These are phyloP conservation scores for Artomyces pyxidatus DNA, from an alignment of 768 basidiomycete genomes.

Conservation along the genomic window DNA sequence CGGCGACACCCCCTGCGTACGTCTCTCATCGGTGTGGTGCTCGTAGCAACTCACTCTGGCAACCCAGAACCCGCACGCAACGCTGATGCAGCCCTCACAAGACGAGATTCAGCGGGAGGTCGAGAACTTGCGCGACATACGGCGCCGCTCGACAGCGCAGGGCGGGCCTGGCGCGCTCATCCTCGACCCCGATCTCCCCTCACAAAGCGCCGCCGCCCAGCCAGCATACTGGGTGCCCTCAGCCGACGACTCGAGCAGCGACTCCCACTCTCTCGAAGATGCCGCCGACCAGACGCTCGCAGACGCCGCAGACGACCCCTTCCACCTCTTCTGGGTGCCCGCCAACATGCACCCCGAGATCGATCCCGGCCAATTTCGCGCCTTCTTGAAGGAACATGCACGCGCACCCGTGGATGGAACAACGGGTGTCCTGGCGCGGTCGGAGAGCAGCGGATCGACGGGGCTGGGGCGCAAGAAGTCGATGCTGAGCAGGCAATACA, in stretches of 20 bases:
- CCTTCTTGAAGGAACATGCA: slow-evolving; percentile 91
- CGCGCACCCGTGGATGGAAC: slow-evolving; percentile 43
- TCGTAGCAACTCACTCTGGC: no score
- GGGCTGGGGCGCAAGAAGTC: slow-evolving; percentile 78
- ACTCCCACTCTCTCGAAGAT: slow-evolving; percentile 34
- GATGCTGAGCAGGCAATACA: slow-evolving; percentile 92
- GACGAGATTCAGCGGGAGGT: slow-evolving; percentile 85
- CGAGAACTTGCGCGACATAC: slow-evolving; percentile 76
- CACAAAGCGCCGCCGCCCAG: slow-evolving; percentile 40
- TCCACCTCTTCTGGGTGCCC: slow-evolving; percentile 97
- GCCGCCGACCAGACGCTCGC: slow-evolving; percentile 28
- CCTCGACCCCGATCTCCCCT: slow-evolving; percentile 89
- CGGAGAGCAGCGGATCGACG: slow-evolving; percentile 36
- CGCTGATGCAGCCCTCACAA: slow-evolving; percentile 60
- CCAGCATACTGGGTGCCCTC: slow-evolving; percentile 22
- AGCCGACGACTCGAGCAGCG: slow-evolving; percentile 34
- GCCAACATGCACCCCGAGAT: slow-evolving; percentile 96
- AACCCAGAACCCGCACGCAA: background rate
- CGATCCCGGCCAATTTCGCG: slow-evolving; percentile 91
- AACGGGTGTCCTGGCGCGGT: slow-evolving; percentile 28
- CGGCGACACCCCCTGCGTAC: no score
- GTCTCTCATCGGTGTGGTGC: no score
- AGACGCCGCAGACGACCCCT: slow-evolving; percentile 59
- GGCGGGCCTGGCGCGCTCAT: slow-evolving; percentile 72
- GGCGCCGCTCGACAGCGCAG: slow-evolving; percentile 70